phyloP scores from a whole-genome alignment of 345 rosid genomes.

The Barbarea vulgaris region DNA sequence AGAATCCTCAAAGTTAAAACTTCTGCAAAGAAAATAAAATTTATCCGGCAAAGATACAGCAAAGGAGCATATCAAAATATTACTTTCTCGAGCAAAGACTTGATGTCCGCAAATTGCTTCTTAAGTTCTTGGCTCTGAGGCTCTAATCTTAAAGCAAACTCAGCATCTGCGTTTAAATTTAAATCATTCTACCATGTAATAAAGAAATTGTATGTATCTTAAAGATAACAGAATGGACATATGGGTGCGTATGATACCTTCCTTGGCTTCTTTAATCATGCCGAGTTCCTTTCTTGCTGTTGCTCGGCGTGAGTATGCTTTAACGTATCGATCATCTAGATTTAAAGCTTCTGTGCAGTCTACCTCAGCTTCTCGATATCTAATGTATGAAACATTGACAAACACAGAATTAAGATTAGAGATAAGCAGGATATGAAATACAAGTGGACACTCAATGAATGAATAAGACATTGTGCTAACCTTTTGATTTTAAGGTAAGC shows the following conservation, averaged over 20 bases:
- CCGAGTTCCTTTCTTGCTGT: conserved; percentile 82
- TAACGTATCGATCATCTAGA: conserved; percentile 83
- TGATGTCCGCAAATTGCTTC: conserved; percentile 73
- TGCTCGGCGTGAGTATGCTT: conserved; percentile 94
- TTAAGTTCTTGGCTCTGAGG: conserved; percentile 83
- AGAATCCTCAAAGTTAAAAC: neutral
- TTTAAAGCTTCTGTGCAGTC: conserved; percentile 94
- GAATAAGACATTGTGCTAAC: conserved; percentile 28
- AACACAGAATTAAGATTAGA: too few species aligned
- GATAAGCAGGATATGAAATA: too few species aligned
- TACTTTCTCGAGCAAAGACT: conserved; percentile 76
- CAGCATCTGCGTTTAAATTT: conserved; percentile 70
- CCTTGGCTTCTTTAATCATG: conserved; percentile 71
- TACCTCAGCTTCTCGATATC: conserved; percentile 84
- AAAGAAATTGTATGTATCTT: neutral
- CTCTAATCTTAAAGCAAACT: conserved; percentile 82
- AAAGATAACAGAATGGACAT: neutral
- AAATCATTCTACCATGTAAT: neutral
- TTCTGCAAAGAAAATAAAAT: neutral
- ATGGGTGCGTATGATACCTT: conserved; percentile 48
- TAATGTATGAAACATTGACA: conserved; percentile 30
- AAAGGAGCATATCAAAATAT: neutral
- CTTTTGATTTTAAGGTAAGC: conserved; percentile 84
- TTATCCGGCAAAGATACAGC: neutral
- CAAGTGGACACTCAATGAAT: too few species aligned